Evolutionary conservation across 371 early-diverging fungal genomes (phyloP), one percentile per base, ranked within the genome.

Genomic region (Rhizopus stolonifer): DNA sequence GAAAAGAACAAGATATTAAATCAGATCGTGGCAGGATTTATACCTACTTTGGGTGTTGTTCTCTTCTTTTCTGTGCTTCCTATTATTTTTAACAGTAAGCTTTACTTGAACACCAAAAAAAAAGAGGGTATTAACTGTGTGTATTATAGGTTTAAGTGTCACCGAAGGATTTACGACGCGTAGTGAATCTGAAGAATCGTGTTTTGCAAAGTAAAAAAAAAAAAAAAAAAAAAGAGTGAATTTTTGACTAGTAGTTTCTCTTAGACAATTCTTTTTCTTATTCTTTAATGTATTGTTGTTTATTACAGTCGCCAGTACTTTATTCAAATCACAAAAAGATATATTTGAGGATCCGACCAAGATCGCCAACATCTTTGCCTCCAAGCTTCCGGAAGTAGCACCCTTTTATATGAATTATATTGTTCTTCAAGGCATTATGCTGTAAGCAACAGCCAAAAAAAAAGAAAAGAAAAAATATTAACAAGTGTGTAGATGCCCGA

Each of bases 231-330:
- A 36, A 36, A n/a, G 1, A 15, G 10, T n/a, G 14, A 11, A 40
- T 29, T 6, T 2, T 22, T 11, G 17, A 0, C 17, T 26, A 17
- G 25, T 18, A 26, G 14, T 33, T 32, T n/a, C 67, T 57, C 57
- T 60, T 63, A 91, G 92, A 61, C 90, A 93, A 68, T 95, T 90
- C 66, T 86, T 88, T 49, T 95, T 94, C 58, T 81, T 87, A 45
- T 65, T 95, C 24, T 86, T 91, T 76, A 97, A 94, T 68, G 87
- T 95, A 5, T 66, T 97, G 36, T 71, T 97, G 46, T 83, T 94
- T 11, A 89, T 92, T 65, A 87, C 89, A 5, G 73, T 93, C 7
- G 88, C 90, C 3, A 81, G 84, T 25, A 89, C 93, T 0, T 64
- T 93, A 49, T 87, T 88, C 69, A 78, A 87, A 39, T 74, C 88